A percentile compares a stretch with the other conserved stretches of the same genome.
phyloP scores from a whole-genome alignment of 2,329 filamentous ascomycete genomes.

The Paracorniculantispora psalliotae region DNA sequence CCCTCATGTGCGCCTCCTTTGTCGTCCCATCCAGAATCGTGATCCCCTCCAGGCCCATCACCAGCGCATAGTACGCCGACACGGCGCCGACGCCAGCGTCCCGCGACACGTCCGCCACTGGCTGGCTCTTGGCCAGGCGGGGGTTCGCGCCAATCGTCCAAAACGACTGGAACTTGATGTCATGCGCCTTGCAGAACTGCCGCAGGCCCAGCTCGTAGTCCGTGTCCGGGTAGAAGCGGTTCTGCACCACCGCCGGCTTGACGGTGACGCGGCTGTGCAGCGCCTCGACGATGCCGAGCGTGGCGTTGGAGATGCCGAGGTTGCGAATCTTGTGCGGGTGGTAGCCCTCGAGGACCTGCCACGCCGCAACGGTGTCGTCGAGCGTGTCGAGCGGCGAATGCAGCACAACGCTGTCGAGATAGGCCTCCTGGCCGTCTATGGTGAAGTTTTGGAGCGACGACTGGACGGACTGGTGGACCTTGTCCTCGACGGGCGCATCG shows the following conservation, averaged over 20 bases:
- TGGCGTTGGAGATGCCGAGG: constrained; percentile 73
- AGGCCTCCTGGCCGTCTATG: constrained; percentile 32
- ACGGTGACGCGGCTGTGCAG: constrained; percentile 42
- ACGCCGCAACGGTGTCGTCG: constrained; percentile 55
- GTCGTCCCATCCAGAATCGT: constrained; percentile 44
- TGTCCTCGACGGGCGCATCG: constrained; percentile 51
- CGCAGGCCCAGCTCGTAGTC: constrained; percentile 57
- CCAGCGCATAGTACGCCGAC: constrained; percentile 43
- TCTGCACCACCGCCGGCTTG: constrained; percentile 62
- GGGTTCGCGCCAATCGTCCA: constrained; percentile 49
- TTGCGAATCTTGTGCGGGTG: constrained; percentile 59
- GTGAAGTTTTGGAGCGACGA: constrained; percentile 62
- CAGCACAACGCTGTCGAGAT: constrained; percentile 72
- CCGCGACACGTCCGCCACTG: constrained; percentile 46
- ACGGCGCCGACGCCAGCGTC: constrained; percentile 31
- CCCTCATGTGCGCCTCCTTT: constrained; percentile 42
- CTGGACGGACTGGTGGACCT: constrained; percentile 62
- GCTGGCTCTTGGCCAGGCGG: constrained; percentile 32
- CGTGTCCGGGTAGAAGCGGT: constrained; percentile 61
- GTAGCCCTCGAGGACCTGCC: constrained; percentile 60
- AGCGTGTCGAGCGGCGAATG: constrained; percentile 50
- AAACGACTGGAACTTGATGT: constrained; percentile 48
- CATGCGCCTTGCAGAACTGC: constrained; percentile 37
- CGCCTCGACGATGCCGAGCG: constrained; percentile 49
- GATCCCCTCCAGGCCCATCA: constrained; percentile 41